Percentiles rank a stretch among this genome's conserved stretches.
Conservation (phyloP, 2,329 filamentous ascomycete species). For the Penicillium oxalicum region DNA sequence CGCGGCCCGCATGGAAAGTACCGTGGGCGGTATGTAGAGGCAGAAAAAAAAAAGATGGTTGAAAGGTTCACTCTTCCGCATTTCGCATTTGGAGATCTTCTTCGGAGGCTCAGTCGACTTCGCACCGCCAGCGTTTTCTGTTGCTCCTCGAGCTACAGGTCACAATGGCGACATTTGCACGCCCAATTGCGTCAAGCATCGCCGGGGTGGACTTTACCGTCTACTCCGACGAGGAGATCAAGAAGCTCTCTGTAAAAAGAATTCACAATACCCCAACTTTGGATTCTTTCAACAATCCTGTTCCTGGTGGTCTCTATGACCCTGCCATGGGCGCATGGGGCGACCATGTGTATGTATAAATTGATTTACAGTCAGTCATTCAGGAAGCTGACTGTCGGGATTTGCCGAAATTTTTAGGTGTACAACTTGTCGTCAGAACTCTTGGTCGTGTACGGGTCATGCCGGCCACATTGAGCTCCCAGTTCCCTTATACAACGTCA, state of each 20-base stretch:
- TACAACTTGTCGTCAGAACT: constrained; percentile 82
- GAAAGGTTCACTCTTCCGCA: constrained; percentile 28
- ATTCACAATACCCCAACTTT: constrained; percentile 94
- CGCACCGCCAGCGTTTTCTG: constrained; percentile 28
- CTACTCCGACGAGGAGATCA: constrained; percentile 75
- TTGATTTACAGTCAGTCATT: constrained; percentile 6
- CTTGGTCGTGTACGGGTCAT: constrained; percentile 81
- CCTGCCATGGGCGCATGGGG: constrained; percentile 84
- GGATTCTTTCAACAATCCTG: constrained; percentile 81
- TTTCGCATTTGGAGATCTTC: constrained; percentile 17
- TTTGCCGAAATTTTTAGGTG: constrained; percentile 54
- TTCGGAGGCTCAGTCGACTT: constrained; percentile 23
- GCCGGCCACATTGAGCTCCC: constrained; percentile 92
- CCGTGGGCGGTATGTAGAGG: constrained; percentile 27
- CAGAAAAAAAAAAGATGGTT: constrained; percentile 36
- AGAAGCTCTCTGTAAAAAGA: constrained; percentile 81
- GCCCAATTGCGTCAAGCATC: constrained; percentile 77
- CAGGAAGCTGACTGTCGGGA: constrained; percentile 11
- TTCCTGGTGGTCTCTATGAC: constrained; percentile 88
- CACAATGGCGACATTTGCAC: constrained; percentile 48
- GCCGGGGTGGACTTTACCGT: constrained; percentile 85
- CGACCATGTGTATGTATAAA: constrained; percentile 63
- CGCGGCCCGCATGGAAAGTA: constrained; percentile 13
- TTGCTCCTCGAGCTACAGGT: constrained; percentile 31
- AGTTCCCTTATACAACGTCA: constrained; percentile 89